Evolutionary conservation across 2,329 filamentous ascomycete species (phyloP).

Genomic region (Claviceps arundinis): DNA sequence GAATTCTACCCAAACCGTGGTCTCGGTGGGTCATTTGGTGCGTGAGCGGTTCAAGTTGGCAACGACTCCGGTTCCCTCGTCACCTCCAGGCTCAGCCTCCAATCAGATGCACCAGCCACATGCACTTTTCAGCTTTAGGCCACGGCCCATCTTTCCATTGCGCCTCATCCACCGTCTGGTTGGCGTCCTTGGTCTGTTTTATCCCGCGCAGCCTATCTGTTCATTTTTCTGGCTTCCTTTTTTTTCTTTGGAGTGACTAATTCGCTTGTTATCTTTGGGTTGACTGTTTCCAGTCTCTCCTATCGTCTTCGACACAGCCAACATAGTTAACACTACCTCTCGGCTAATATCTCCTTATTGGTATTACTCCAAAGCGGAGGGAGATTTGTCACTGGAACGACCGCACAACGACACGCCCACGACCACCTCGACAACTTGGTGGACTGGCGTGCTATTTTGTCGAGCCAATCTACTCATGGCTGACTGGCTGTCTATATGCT

Average conservation of each 20-base stretch:
- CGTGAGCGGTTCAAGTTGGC: too few species aligned
- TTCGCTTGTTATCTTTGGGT: too few species aligned
- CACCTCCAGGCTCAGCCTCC: too few species aligned
- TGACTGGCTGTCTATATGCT: not conserved
- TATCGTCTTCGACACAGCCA: not conserved
- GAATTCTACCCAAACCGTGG: too few species aligned
- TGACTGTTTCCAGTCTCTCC: not conserved
- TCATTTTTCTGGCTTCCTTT: not conserved
- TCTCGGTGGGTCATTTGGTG: too few species aligned
- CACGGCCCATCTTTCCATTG: not conserved
- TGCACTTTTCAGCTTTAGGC: too few species aligned
- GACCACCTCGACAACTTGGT: not conserved
- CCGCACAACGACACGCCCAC: not conserved
- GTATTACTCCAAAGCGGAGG: too few species aligned
- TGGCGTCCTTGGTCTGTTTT: not conserved
- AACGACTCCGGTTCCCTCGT: too few species aligned
- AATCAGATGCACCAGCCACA: too few species aligned
- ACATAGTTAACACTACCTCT: not conserved
- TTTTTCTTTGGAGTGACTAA: not conserved
- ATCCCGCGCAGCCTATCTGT: not conserved
- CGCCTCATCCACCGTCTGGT: not conserved
- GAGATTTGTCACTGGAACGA: not conserved
- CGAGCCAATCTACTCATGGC: not conserved
- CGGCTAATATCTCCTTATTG: not conserved
- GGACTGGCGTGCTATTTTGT: not conserved